Evolutionary conservation across 495 filamentous ascomycete genomes (phyloP).

Genomic region (Pseudoneurospora amorphoporcata): DNA sequence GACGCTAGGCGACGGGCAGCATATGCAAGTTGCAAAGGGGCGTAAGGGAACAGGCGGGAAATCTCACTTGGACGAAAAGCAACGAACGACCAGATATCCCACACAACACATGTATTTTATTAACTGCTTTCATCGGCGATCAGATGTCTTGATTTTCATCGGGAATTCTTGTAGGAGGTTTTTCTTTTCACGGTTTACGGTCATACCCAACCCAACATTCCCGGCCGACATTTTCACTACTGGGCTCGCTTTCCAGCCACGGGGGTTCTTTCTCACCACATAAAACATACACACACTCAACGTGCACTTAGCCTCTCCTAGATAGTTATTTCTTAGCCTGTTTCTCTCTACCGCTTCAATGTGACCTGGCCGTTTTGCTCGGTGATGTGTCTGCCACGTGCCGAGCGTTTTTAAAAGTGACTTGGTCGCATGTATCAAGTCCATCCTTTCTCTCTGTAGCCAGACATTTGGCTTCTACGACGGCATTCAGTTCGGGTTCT

Average conservation of each 20-base stretch:
- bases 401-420: neutral
- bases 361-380: neutral
- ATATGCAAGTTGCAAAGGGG: neutral
- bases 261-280: neutral
- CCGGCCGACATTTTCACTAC: neutral
- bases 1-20: neutral
- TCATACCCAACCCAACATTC: neutral
- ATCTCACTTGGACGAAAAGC: neutral
- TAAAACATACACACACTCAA: neutral
- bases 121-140: neutral
- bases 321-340: neutral
- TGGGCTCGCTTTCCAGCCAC: neutral
- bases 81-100: slow-evolving; percentile 5
- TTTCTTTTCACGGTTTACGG: neutral
- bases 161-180: neutral
- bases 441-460: no score
- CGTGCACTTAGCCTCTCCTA: neutral
- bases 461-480: no score
- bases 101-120: slow-evolving; percentile 4
- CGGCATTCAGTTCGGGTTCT: no score
- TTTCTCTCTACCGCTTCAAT: neutral
- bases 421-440: neutral
- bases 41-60: neutral
- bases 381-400: neutral
- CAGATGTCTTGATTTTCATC: neutral